Evolutionary conservation across 805 yeast genomes (phyloP).

Genomic region (Candida easanensis): DNA sequence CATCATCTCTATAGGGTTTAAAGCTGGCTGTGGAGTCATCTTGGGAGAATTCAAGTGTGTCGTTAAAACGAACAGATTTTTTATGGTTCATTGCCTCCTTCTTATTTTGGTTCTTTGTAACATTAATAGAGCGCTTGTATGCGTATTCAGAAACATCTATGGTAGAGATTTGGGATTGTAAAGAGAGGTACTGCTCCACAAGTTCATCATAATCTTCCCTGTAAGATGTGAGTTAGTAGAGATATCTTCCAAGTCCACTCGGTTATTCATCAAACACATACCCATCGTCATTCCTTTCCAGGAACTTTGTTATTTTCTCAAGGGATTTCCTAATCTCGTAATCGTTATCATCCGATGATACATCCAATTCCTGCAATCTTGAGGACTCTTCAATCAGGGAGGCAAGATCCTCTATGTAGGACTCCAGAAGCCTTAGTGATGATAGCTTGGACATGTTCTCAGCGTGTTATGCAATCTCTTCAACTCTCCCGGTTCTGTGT

Average conservation of each 20-base stretch:
- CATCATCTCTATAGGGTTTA: slow-evolving; percentile 25
- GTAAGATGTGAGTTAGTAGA: slow-evolving; percentile 7
- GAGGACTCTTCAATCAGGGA: slow-evolving; percentile 23
- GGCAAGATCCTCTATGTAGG: slow-evolving; percentile 27
- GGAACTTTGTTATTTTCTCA: slow-evolving; percentile 22
- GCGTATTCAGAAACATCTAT: slow-evolving; percentile 19
- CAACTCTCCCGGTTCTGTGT: no score
- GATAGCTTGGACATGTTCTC: slow-evolving; percentile 24
- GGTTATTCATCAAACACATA: background rate
- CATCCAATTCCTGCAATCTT: slow-evolving; percentile 17
- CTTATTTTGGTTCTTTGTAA: slow-evolving; percentile 4
- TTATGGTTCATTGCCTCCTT: slow-evolving; percentile 11
- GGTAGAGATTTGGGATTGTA: slow-evolving; percentile 12
- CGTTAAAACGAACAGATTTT: slow-evolving; percentile 30
- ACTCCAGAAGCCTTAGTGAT: slow-evolving; percentile 25
- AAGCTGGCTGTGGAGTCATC: background rate
- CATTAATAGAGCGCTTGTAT: slow-evolving; percentile 15
- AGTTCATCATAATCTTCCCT: slow-evolving; percentile 27
- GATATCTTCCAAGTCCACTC: no score
- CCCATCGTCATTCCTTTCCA: slow-evolving; percentile 29
- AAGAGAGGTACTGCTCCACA: slow-evolving; percentile 19
- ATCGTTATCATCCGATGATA: slow-evolving; percentile 19
- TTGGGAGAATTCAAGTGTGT: slow-evolving; percentile 20
- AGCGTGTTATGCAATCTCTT: no score
- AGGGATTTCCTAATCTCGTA: slow-evolving; percentile 24